phyloP scores from a whole-genome alignment of 106 monocot genomes.

The Iris macrosiphon region DNA sequence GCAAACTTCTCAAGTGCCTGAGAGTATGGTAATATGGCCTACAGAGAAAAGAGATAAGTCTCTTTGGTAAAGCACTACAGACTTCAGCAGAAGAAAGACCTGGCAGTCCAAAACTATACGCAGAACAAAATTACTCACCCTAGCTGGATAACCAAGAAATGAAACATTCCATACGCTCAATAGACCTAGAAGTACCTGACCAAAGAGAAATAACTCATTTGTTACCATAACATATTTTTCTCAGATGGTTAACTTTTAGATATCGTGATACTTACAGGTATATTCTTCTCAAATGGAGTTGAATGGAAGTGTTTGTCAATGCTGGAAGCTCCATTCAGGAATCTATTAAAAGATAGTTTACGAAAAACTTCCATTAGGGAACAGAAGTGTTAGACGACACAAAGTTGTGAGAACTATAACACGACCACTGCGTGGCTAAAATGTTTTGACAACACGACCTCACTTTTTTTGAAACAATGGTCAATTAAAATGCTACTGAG shows the following conservation, averaged over 20 bases:
- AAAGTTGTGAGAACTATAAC: neutral
- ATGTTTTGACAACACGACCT: neutral
- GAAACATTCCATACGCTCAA: constrained; percentile 97
- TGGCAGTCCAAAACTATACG: neutral
- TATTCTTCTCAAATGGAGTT: constrained; percentile 81
- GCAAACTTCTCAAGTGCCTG: constrained; percentile 97
- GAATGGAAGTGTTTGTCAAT: constrained; percentile 85
- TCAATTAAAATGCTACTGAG: too few relatives aligned
- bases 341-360: constrained; percentile 42
- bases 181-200: constrained; percentile 87
- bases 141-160: constrained; percentile 86
- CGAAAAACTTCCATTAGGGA: neutral
- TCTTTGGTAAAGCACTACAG: neutral
- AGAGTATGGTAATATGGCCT: constrained; percentile 94
- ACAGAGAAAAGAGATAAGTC: constrained; percentile 1
- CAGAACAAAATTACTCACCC: constrained; percentile 47
- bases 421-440: neutral
- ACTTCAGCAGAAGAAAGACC: neutral
- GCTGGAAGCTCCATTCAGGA: constrained; percentile 80
- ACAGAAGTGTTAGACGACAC: neutral
- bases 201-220: constrained; percentile 4
- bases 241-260: neutral
- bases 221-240: neutral
- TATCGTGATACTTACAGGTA: constrained; percentile 63
- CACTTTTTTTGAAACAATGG: too few relatives aligned